Base-by-base conservation (phyloP, 148 eudicot genomes). In the Cornus controversa region DNA sequence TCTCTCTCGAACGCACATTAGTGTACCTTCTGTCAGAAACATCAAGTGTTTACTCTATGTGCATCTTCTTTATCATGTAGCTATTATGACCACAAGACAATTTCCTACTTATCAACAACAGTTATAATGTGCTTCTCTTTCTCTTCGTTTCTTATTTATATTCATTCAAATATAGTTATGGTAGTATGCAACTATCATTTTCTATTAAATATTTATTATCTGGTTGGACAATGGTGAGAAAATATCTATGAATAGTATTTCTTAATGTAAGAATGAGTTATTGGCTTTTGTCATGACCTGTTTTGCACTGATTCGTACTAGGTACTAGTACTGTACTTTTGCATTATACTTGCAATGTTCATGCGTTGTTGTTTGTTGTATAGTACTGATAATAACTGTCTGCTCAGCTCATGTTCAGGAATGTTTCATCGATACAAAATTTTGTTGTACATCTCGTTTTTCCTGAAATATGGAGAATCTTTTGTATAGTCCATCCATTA, bases 241-340 rank as follows among this genome's bases (percentile, higher is more conserved):
- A 54, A 13, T 18, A 54, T 54, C 62, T 54, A 14, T 14, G 16
- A 14, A 54, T 14, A 15, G 1, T 13, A 16, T 18, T 64, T 29
- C 53, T 60, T 47, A 72, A 8, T 64, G n/a, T 60, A 74, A 74
- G 8, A 27, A 26, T 74, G 77, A 54, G 62, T 8, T 63, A 54
- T 13, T 62, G 16, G 66, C 69, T 10, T 53, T 8, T 42, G 10
- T 57, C 26, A 29, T 14, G n/a, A 18, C 62, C 62, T 54, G 62
- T 54, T 54, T 54, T 0, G n/a, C 22, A 54, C 15, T 2, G 13
- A 11, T 45, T 3, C 10, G 4, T 45, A 11, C 13, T 0, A 11
- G 11, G 50, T 45, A 11, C 50, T 31, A 1, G 34, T 31, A 31
- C 34, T 31, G 34, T 31, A 31, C 34, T 31, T 31, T 31, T 31